phyloP scores from a whole-genome alignment of 2,329 filamentous ascomycete genomes.

The Blastomyces gilchristii region DNA sequence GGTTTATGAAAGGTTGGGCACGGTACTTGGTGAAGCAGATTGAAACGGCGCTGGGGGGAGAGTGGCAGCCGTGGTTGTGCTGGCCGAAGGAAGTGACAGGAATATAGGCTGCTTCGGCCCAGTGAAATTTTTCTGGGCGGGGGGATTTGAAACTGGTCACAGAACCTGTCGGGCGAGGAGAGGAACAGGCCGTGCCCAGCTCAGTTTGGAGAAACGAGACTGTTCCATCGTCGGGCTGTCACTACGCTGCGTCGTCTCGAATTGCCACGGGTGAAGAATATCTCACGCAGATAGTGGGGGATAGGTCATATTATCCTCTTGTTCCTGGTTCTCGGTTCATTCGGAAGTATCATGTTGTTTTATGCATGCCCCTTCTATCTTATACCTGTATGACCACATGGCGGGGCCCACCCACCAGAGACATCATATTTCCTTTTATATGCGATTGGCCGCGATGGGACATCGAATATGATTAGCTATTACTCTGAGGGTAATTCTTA shows the following conservation, averaged over 20 bases:
- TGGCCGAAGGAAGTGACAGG: slow-evolving; percentile 19
- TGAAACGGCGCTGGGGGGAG: slow-evolving; percentile 19
- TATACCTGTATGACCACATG: neutral
- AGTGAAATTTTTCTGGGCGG: neutral
- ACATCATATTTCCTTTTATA: neutral
- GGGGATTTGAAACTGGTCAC: neutral
- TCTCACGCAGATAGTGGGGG: neutral
- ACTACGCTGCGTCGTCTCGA: neutral
- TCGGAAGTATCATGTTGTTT: neutral
- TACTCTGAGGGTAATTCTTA: neutral
- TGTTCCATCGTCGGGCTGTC: neutral
- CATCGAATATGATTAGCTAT: neutral
- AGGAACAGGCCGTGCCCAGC: neutral
- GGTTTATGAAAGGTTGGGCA: slow-evolving; percentile 24
- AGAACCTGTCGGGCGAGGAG: neutral
- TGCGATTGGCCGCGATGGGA: neutral
- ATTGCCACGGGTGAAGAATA: neutral
- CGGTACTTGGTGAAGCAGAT: slow-evolving; percentile 22
- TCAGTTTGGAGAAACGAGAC: neutral
- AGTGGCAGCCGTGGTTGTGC: slow-evolving; percentile 21
- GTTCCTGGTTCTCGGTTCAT: neutral
- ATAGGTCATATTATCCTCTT: neutral
- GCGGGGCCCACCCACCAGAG: neutral
- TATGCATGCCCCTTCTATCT: neutral
- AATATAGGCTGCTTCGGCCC: neutral